Evolutionary conservation across 192 early-diverging fungal species (phyloP).

Genomic region (Rhizoclosmatium globosum): DNA sequence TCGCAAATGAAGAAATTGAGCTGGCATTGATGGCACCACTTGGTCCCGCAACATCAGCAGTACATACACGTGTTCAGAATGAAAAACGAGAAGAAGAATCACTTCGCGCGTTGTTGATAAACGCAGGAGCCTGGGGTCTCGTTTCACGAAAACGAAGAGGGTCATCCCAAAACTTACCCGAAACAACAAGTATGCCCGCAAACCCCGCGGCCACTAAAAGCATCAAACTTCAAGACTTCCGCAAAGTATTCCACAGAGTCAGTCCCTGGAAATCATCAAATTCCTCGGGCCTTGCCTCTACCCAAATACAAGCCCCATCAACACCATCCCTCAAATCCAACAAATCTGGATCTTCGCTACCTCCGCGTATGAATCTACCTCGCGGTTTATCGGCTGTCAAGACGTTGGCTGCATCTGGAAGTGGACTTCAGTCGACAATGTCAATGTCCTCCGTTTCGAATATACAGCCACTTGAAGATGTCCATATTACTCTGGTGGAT

Average conservation of each 20-base stretch:
- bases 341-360: slow-evolving; percentile 16
- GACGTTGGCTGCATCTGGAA: neutral
- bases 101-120: slow-evolving; percentile 41
- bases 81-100: slow-evolving; percentile 52
- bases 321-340: neutral
- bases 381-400: slow-evolving; percentile 12
- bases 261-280: slow-evolving; percentile 55
- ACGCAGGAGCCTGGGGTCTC: slow-evolving; percentile 58
- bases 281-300: neutral
- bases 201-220: slow-evolving; percentile 40
- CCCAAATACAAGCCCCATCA: neutral
- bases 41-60: slow-evolving; percentile 7
- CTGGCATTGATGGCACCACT: slow-evolving; percentile 42
- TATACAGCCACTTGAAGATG: slow-evolving; percentile 39
- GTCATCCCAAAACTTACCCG: neutral
- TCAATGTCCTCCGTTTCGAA: neutral
- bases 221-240: slow-evolving; percentile 55
- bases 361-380: neutral
- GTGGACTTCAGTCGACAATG: neutral
- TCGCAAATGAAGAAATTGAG: slow-evolving; percentile 52
- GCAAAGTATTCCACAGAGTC: slow-evolving; percentile 53
- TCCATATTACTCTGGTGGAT: slow-evolving; percentile 53
- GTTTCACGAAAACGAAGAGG: slow-evolving; percentile 11
- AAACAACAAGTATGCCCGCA: neutral
- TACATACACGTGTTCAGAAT: slow-evolving; percentile 3